Base-by-base conservation (phyloP, 345 rosid species). In the Pseudoturritis turrita region DNA sequence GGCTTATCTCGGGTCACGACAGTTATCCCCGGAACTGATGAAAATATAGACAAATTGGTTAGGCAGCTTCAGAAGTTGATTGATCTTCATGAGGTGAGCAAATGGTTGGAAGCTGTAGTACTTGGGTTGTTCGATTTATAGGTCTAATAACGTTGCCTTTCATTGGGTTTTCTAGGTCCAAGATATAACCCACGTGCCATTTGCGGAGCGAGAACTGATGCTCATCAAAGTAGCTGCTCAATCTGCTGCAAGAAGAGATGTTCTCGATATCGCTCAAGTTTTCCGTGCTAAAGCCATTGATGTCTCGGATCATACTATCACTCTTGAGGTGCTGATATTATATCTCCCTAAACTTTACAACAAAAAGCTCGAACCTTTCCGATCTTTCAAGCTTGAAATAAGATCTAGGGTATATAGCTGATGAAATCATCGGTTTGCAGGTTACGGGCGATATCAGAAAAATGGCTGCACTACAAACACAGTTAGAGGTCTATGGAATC, bases 21-120 rank as follows among this genome's bases (percentile, higher is more conserved):
- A 12, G 93, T 89, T 67, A 83, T 89, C 62, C 89, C 96, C 8
- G 96, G 83, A 22, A 89, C 89, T n/a, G 88, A 89, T 77, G 89
- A 84, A 71, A 76, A 84, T 44, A 85, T 86, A 40, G 78, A 81
- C 75, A 82, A 87, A 78, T 76, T 87, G 78, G 84, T 82, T 58
- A 84, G 87, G 77, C 96, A 88, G 65, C 88, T 89, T 56, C 83
- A 77, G 57, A 89, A 89, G 77, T 73, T 89, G 46, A 66, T 88
- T 40, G 91, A 86, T 52, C 83, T 89, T 72, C 86, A 86, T 7
- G 89, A 88, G 87, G 92, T 87, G 70, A 74, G 83, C 13, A 12
- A 63, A 64, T 29, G 58, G 25, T 23, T 71, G 2, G 7, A 70
- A 28, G 22, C 4, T 3, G 0, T 43, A 41, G 23, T 69, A 61